Evolutionary conservation across 352 stramenopile genomes (phyloP), one percentile per base, ranked within the genome.

Genomic region (Phytopythium vexans): DNA sequence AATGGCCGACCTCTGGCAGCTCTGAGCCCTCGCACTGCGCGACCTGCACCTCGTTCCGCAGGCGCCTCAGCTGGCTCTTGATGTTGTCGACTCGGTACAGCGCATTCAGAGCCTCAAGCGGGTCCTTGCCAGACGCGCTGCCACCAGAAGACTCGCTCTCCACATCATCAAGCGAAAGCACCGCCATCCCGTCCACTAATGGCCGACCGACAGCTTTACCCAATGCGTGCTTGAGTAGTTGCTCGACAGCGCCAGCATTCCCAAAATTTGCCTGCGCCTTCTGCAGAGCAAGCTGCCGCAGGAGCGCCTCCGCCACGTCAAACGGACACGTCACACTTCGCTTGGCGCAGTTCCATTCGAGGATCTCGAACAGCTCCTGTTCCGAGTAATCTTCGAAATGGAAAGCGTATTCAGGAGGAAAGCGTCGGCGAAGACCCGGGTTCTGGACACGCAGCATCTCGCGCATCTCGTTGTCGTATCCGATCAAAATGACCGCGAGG

Each of bases 361-460:
- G 67, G 51, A 92, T 90, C 31, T 87, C 74, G n/a, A 85, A 59
- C 4, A 98, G 66, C 59, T 97, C 78, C 11, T 75, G 55, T 40
- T 96, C 83, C 33, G 74, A 81, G 54, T 97, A 98, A 64, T 98
- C 91, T 31, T 97, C 91, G 59, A 97, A 98, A 46, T 75, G 66
- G 53, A 98, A 97, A 2, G 89, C 89, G 48, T 95, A 82, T 51
- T 97, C 73, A 10, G 82, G 60, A 10, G 82, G 78, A 65, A 98
- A 98, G 1, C 91, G 82, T 10, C 91, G 81, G 9, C 64, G 68
- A 4, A 98, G 55, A 5, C 93, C 93, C 12, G 87, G 82, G 60
- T 98, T 98, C 49, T 93, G 74, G 3, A 81, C 82, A 0, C 82
- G 70, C 39, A 98, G 68, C 82, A 98, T 97, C 53, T 95, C 73